phyloP scores from a whole-genome alignment of 208 protist species.

The Plasmodiophora brassicae region DNA sequence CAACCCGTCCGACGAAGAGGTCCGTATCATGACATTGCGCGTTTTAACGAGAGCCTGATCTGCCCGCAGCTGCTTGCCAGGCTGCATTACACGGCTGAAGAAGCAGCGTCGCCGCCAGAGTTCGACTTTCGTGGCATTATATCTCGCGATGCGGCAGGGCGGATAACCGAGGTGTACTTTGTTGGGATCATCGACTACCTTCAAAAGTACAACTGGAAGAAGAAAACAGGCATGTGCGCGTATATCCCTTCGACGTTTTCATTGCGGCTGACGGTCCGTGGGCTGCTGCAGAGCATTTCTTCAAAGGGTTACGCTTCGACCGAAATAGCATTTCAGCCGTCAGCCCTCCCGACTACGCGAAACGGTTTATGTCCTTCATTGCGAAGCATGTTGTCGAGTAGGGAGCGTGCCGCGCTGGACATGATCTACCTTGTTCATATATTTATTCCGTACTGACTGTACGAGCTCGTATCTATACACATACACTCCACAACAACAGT shows the following conservation, averaged over 20 bases:
- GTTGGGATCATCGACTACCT: conserved; percentile 41
- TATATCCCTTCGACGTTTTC: too few relatives aligned
- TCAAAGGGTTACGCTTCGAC: not conserved
- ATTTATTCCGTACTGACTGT: too few relatives aligned
- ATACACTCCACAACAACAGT: too few relatives aligned
- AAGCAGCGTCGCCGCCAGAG: not conserved
- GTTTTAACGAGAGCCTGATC: too few relatives aligned
- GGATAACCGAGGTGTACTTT: conserved; percentile 26
- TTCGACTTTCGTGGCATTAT: not conserved
- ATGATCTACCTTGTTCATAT: too few relatives aligned
- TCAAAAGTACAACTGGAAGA: conserved; percentile 33
- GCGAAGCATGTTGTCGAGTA: not conserved
- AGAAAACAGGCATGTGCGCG: too few relatives aligned
- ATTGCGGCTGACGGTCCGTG: too few relatives aligned
- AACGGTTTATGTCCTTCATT: not conserved
- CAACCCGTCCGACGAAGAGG: not conserved
- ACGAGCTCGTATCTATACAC: too few relatives aligned
- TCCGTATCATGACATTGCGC: too few relatives aligned
- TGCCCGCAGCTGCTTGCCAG: too few relatives aligned
- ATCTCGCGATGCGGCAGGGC: not conserved
- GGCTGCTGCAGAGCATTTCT: not conserved
- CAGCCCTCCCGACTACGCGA: not conserved
- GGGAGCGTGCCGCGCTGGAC: too few relatives aligned
- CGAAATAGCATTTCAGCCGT: not conserved
- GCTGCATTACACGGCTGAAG: not conserved